phyloP scores from a whole-genome alignment of 345 rosid species.

The Jatropha curcas region DNA sequence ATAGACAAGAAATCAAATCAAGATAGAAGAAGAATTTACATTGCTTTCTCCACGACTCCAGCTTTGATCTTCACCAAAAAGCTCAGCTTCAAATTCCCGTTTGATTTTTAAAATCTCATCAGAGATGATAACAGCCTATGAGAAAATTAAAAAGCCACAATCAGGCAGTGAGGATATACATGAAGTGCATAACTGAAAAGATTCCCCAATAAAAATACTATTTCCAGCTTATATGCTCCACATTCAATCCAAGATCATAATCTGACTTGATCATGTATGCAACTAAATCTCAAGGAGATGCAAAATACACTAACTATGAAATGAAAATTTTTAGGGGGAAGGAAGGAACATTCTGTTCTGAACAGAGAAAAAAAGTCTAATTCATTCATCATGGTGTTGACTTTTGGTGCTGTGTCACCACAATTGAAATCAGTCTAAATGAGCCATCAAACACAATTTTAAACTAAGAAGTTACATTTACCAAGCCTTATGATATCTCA shows the following conservation, averaged over 20 bases:
- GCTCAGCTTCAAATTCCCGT: constrained; percentile 64
- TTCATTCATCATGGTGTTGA: neutral
- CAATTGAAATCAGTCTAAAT: neutral
- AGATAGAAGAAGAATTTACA: constrained; percentile 42
- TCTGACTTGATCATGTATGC: neutral
- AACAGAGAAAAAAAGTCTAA: neutral
- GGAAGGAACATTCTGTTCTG: neutral
- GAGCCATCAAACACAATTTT: neutral
- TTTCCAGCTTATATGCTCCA: neutral
- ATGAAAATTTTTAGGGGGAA: neutral
- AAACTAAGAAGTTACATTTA: neutral
- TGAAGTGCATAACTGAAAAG: neutral
- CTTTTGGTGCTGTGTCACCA: neutral
- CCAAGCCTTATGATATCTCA: neutral
- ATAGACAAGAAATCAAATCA: neutral
- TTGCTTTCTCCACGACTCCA: constrained; percentile 64
- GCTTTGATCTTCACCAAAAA: constrained; percentile 74
- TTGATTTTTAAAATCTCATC: constrained; percentile 68
- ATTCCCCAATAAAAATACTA: neutral
- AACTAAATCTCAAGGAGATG: neutral
- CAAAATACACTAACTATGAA: neutral
- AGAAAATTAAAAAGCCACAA: constrained; percentile 12
- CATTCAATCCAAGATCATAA: neutral
- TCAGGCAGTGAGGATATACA: neutral
- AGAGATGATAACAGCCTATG: constrained; percentile 48